Conservation (phyloP, 495 filamentous ascomycete species). For the Aspergillus conjunctus region DNA sequence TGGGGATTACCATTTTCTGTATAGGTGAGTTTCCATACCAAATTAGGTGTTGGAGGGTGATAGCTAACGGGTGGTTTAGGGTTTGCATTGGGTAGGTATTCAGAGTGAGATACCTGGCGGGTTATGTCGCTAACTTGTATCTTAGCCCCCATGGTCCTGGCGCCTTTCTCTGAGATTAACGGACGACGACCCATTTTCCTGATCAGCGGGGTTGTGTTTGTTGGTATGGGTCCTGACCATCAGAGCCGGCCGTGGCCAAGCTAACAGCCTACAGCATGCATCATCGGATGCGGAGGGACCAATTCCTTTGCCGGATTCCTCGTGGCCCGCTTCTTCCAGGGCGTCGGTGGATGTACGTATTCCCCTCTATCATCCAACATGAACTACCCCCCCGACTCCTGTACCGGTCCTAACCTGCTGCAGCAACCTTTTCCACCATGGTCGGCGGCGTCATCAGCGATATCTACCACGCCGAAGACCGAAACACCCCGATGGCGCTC, state of each 20-base stretch:
- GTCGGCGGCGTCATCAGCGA: constrained; percentile 91
- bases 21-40: constrained; percentile 64
- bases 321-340: constrained; percentile 73
- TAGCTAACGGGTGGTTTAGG: too few species aligned
- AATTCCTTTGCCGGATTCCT: constrained; percentile 71
- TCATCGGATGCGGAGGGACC: constrained; percentile 78
- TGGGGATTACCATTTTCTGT: constrained; percentile 85
- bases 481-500: constrained; percentile 89
- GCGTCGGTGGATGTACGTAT: constrained; percentile 63
- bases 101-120: too few species aligned
- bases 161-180: constrained; percentile 87
- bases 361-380: not conserved
- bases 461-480: constrained; percentile 74
- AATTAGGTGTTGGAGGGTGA: too few species aligned
- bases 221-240: constrained; percentile 32
- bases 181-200: constrained; percentile 82
- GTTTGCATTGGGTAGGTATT: too few species aligned
- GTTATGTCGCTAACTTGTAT: too few species aligned
- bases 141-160: constrained; percentile 87
- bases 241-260: not conserved
- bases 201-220: constrained; percentile 68
- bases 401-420: constrained; percentile 17
- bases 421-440: constrained; percentile 82
- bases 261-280: constrained; percentile 46
- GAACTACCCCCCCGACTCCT: not conserved